A percentile compares a stretch with the other conserved stretches of the same genome.
phyloP scores from a whole-genome alignment of 2,329 filamentous ascomycete species.

The Rhynchosporium agropyri region DNA sequence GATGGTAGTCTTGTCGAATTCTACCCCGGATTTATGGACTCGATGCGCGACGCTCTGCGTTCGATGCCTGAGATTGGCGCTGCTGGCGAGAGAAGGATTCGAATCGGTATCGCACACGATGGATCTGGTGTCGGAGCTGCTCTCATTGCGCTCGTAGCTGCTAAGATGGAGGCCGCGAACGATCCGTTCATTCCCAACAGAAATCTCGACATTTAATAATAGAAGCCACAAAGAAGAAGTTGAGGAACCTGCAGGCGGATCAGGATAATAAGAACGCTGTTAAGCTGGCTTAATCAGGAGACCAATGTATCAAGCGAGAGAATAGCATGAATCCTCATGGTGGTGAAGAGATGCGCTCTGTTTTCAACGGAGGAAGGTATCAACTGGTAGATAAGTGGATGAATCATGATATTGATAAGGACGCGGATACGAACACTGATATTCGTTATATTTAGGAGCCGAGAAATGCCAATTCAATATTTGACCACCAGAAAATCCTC shows the following conservation, averaged over 20 bases:
- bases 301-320: neutral
- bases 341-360: neutral
- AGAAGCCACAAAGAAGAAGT: conserved; percentile 23
- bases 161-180: conserved; percentile 49
- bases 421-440: neutral
- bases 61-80: conserved; percentile 77
- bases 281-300: conserved; percentile 1
- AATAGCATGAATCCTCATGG: neutral
- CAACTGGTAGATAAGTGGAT: neutral
- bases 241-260: conserved; percentile 9
- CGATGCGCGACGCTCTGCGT: conserved; percentile 80
- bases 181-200: conserved; percentile 25
- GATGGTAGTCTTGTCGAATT: conserved; percentile 95
- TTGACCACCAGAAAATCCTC: neutral
- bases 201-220: neutral
- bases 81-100: conserved; percentile 79
- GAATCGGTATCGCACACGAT: conserved; percentile 96
- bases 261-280: conserved; percentile 6
- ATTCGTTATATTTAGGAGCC: conserved; percentile 8
- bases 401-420: conserved; percentile 2
- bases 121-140: conserved; percentile 95
- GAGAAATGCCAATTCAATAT: conserved; percentile 3
- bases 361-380: neutral
- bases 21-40: conserved; percentile 88
- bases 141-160: conserved; percentile 88